These are phyloP conservation scores for Prillingera fragicola DNA, from an alignment of 1,284 basidiomycete genomes.

Conservation along the genomic window DNA sequence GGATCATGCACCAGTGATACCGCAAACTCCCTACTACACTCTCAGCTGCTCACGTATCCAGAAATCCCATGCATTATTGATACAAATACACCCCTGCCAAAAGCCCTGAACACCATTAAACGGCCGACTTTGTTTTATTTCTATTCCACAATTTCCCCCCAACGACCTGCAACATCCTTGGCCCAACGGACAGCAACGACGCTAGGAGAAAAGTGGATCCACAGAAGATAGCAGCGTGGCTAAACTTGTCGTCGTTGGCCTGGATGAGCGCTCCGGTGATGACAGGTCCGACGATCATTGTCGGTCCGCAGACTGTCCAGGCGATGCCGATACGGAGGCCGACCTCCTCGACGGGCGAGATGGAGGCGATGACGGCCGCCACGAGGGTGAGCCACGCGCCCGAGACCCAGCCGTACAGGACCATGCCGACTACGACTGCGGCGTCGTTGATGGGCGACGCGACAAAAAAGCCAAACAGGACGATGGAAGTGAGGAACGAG, in stretches of 20 bases:
- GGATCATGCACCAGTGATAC: too few relatives aligned
- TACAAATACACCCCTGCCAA: not conserved
- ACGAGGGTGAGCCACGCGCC: conserved; percentile 43
- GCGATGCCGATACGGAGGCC: conserved; percentile 44
- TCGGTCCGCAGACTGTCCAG: conserved; percentile 32
- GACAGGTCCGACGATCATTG: conserved; percentile 36
- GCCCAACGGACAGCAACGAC: conserved; percentile 25
- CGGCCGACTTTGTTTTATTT: too few relatives aligned
- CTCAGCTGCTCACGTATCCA: too few relatives aligned
- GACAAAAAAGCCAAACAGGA: conserved; percentile 35
- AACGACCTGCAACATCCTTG: conserved; percentile 14
- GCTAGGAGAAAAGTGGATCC: conserved; percentile 28
- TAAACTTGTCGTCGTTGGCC: conserved; percentile 21
- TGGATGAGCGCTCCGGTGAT: conserved; percentile 33
- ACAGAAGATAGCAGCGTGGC: conserved; percentile 34
- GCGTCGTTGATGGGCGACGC: conserved; percentile 22
- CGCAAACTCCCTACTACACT: too few relatives aligned
- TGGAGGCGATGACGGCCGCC: conserved; percentile 35
- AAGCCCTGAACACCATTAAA: too few relatives aligned
- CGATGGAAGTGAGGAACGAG: conserved; percentile 26
- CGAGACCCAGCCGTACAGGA: conserved; percentile 32
- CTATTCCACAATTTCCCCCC: too few relatives aligned
- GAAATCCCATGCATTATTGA: not conserved
- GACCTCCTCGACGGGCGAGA: conserved; percentile 41
- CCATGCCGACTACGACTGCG: conserved; percentile 31